Conservation (phyloP, 73 alveolate genomes). For the Paramecium primaurelia region DNA sequence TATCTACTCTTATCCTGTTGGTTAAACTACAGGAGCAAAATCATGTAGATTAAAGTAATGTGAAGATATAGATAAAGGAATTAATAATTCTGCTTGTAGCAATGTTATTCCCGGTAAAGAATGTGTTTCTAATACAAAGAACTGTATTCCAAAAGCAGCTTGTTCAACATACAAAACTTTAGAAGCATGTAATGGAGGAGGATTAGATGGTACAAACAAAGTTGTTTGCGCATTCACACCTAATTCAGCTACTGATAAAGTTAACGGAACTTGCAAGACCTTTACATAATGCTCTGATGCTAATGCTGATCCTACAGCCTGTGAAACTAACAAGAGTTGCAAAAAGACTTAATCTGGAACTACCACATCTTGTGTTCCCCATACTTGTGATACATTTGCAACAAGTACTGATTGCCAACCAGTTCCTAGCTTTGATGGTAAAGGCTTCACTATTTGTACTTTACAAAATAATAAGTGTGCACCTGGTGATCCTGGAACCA, state of each 20-base stretch:
- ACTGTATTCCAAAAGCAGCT: neutral
- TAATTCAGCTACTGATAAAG: neutral
- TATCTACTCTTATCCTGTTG: neutral
- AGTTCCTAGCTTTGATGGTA: constrained; percentile 14
- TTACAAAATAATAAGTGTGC: neutral
- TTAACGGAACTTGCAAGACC: constrained; percentile 12
- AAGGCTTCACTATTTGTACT: neutral
- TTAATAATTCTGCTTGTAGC: neutral
- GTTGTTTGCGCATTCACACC: neutral
- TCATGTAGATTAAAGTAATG: constrained; percentile 32
- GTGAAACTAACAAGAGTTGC: neutral
- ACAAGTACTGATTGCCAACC: neutral
- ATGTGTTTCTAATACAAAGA: constrained; percentile 13
- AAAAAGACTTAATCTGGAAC: neutral
- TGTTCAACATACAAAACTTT: neutral
- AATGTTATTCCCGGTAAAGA: neutral
- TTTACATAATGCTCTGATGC: neutral
- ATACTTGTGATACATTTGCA: neutral
- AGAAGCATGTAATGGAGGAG: constrained; percentile 28
- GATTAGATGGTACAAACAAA: neutral
- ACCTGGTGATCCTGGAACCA: constrained; percentile 7
- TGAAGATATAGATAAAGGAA: neutral
- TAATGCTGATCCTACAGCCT: neutral
- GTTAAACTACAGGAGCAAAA: neutral
- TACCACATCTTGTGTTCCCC: neutral